A percentile compares a stretch with the other conserved stretches of the same genome.
Conservation (phyloP, 176 grass and related monocot species). For the Avena insularis region DNA sequence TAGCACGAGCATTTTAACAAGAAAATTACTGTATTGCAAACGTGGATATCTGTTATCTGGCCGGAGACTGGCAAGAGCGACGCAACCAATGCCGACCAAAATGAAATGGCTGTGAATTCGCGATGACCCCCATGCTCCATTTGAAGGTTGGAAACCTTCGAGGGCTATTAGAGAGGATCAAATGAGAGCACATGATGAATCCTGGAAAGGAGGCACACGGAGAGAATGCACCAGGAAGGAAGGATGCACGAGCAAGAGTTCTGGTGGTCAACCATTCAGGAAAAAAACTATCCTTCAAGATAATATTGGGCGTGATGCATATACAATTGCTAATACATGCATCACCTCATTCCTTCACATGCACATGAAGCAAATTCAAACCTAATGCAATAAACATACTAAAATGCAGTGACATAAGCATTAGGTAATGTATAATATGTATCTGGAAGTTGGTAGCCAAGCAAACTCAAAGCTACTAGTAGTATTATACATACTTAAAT, state of each 20-base stretch:
- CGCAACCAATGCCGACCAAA: background rate
- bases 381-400: background rate
- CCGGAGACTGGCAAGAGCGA: background rate
- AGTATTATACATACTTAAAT: background rate
- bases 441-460: background rate
- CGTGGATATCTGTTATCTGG: background rate
- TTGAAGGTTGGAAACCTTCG: background rate
- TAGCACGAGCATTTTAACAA: background rate
- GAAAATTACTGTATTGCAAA: background rate
- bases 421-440: conserved; percentile 1
- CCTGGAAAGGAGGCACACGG: conserved; percentile 30
- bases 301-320: conserved; percentile 6
- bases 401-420: background rate
- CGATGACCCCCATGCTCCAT: background rate
- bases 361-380: background rate
- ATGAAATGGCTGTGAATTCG: background rate
- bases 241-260: conserved; percentile 33
- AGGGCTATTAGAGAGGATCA: background rate
- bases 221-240: conserved; percentile 27
- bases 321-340: conserved; percentile 19
- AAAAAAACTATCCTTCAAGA: background rate
- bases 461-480: background rate
- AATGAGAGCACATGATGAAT: conserved; percentile 21
- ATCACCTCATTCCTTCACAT: background rate
- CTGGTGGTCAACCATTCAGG: conserved; percentile 24